Evolutionary conservation across 495 filamentous ascomycete genomes (phyloP), one percentile per base, ranked within the genome.

Genomic region (Penicillium coffeae): DNA sequence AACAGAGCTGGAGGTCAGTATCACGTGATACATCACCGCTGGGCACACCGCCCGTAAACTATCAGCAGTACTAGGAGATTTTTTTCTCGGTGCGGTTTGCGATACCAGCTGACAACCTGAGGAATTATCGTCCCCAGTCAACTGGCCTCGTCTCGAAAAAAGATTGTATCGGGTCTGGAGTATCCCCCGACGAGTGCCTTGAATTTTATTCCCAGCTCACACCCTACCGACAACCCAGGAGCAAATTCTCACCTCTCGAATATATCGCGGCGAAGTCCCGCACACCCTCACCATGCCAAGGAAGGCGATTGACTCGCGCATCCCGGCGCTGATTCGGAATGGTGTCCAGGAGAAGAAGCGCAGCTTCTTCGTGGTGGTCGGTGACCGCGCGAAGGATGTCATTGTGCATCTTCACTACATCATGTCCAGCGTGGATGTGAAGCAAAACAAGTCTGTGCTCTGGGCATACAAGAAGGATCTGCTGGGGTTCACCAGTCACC

Each of bases 391-490:
- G 49, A 99, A 99, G 69, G 94, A 97, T 80, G 90, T 92, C 51
- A 97, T 97, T 62, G 87, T 96, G 39, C 83, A 96, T 63, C 76
- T 99, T 30, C 90, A 97, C 69, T 89, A 91, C 59, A 94, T 99
- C 58, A 85, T 96, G 73, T 89, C 90, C 39, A 85, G 80, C 55
- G 83, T 85, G 59, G 89, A 96, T 62, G 78, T 96, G 51, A 95
- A 93, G 70, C 84, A 93, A 64, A 97, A 96, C 73, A 97, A 96
- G 68, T 91, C 86, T 9, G 90, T 99, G 3, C 75, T 99, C 13
- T 99, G 94, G 94, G 91, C 94, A n/a, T 99, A 99, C 73, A 96
- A 97, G 71, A 94, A 95, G 65, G 91, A 97, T 64, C 79, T 99
- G 1, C 74, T 99, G 22, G 90, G 90, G 21, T 98, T 98, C 67